phyloP scores from a whole-genome alignment of 108 stramenopile genomes.

The Conticribra guillardii region DNA sequence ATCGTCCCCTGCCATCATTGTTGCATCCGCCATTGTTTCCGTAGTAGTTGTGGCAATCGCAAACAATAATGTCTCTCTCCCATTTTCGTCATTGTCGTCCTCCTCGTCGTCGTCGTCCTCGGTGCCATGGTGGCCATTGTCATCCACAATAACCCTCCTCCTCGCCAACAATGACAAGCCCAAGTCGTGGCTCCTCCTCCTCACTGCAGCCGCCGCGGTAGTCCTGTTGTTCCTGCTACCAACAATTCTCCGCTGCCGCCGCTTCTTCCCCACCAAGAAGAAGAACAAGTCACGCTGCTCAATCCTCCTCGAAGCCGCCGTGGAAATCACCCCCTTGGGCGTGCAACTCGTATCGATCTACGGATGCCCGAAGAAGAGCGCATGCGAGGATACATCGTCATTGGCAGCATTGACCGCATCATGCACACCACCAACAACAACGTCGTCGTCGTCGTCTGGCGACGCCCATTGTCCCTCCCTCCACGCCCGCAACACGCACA shows the following conservation, averaged over 20 bases:
- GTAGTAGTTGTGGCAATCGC: not conserved
- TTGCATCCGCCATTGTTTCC: not conserved
- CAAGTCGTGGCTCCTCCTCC: not conserved
- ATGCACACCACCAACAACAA: no score
- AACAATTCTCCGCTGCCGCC: no score
- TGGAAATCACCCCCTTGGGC: slow-evolving; percentile 22
- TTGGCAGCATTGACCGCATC: no score
- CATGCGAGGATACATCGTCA: not conserved
- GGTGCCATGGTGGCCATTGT: not conserved
- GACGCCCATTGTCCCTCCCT: no score
- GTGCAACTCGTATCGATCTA: slow-evolving; percentile 9
- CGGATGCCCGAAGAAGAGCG: not conserved
- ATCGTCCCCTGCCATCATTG: not conserved
- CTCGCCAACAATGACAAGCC: not conserved
- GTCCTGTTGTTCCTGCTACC: no score
- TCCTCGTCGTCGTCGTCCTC: not conserved
- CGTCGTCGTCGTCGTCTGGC: no score
- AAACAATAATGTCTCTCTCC: not conserved
- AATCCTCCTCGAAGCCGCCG: slow-evolving; percentile 17
- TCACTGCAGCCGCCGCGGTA: no score
- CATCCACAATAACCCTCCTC: not conserved
- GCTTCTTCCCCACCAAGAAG: no score
- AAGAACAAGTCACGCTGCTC: no score
- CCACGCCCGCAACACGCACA: slow-evolving; percentile 9
- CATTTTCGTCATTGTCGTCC: not conserved